These are phyloP conservation scores for Syzygium syzygioides DNA, from an alignment of 441 rosid genomes.

Conservation along the genomic window DNA sequence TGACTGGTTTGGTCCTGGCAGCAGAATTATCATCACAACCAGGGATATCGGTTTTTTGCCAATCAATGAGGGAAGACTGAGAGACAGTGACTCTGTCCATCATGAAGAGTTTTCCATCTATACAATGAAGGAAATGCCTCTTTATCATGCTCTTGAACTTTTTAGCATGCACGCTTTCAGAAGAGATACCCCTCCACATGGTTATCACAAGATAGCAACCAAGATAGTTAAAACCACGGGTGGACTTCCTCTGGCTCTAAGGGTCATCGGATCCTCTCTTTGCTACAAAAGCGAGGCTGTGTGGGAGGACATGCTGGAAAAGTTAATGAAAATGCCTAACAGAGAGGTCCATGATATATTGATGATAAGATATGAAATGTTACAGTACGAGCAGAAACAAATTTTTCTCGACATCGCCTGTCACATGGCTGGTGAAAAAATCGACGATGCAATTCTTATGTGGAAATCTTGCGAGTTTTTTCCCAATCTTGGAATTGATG, in stretches of 20 bases:
- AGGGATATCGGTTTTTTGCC: neutral
- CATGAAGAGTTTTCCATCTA: neutral
- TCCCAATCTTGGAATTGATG: neutral
- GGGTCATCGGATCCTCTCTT: neutral
- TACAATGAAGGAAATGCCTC: neutral
- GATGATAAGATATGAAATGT: neutral
- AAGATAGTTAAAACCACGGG: too few relatives aligned
- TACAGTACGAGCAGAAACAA: neutral
- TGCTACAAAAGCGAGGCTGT: neutral
- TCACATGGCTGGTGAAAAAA: neutral
- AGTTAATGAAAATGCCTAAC: neutral
- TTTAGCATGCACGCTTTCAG: neutral
- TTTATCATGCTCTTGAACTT: neutral
- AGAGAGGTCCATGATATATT: neutral
- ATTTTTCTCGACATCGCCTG: neutral
- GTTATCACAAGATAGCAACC: too few relatives aligned
- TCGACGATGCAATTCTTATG: neutral
- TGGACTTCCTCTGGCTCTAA: neutral
- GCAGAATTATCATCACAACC: constrained; percentile 1
- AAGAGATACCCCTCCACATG: too few relatives aligned
- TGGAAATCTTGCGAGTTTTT: neutral
- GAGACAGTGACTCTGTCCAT: neutral
- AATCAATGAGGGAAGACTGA: too few relatives aligned
- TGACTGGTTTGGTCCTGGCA: neutral
- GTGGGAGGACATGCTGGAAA: neutral